Conservation (phyloP, 345 rosid genomes). For the Rhodamnia rubescens region DNA sequence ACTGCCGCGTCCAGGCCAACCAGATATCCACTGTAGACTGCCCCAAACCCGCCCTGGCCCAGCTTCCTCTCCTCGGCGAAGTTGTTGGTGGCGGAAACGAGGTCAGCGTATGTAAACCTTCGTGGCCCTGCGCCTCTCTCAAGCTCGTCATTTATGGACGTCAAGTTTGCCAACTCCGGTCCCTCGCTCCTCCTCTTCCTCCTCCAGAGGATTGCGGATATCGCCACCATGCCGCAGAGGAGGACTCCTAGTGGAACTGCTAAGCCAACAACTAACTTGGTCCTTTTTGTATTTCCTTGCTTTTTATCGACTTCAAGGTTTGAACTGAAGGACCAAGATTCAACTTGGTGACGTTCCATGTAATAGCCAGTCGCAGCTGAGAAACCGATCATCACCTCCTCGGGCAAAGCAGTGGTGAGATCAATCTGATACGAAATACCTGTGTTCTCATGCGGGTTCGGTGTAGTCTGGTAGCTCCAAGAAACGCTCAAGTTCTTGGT, state of each 20-base stretch:
- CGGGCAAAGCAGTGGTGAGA: conserved; percentile 2
- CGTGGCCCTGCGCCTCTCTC: conserved; percentile 8
- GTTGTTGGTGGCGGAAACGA: conserved; percentile 3
- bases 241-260: conserved; percentile 7
- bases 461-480: conserved; percentile 15
- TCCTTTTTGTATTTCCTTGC: not conserved
- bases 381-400: conserved; percentile 16
- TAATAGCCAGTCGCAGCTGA: conserved; percentile 13
- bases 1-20: not conserved
- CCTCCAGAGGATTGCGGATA: not conserved
- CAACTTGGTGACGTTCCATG: conserved; percentile 1
- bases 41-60: conserved; percentile 21
- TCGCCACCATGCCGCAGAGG: not conserved
- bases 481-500: conserved; percentile 22
- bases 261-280: not conserved
- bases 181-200: not conserved
- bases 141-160: conserved; percentile 11
- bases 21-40: conserved; percentile 14
- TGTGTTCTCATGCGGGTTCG: not conserved
- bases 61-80: conserved; percentile 8
- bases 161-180: conserved; percentile 3
- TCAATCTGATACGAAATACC: not conserved
- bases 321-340: conserved; percentile 12
- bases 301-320: not conserved
- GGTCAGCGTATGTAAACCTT: conserved; percentile 6